These are phyloP conservation scores for Fomitopsis palustris DNA, from an alignment of 1,284 basidiomycete genomes.

Conservation along the genomic window DNA sequence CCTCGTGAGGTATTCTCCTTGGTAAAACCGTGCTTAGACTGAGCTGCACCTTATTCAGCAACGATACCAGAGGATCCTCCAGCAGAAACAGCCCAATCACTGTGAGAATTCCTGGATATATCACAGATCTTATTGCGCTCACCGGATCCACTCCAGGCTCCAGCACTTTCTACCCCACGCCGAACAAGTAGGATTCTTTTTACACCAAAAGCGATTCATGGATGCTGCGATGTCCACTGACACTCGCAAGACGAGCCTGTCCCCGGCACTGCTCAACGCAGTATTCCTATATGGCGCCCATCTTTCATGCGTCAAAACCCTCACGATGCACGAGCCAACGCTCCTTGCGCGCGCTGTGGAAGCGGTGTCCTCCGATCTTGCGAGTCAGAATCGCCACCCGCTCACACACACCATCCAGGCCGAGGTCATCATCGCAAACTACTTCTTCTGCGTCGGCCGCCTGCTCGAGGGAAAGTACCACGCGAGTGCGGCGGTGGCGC, in stretches of 20 bases:
- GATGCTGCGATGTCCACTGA: conserved; percentile 17
- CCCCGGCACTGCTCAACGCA: conserved; percentile 21
- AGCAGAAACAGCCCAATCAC: not conserved
- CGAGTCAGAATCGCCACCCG: conserved; percentile 26
- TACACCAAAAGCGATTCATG: conserved; percentile 34
- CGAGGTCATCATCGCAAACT: conserved; percentile 42
- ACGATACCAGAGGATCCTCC: not conserved
- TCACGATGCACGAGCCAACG: conserved; percentile 18
- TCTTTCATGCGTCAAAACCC: conserved; percentile 16
- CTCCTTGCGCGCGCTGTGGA: conserved; percentile 27
- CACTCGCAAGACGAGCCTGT: conserved; percentile 14
- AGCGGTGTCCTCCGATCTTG: not conserved
- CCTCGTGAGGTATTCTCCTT: not conserved
- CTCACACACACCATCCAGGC: conserved; percentile 37
- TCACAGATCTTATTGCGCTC: not conserved
- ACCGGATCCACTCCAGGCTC: conserved; percentile 19
- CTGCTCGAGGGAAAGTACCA: conserved; percentile 42
- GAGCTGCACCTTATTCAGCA: not conserved
- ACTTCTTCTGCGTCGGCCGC: conserved; percentile 37
- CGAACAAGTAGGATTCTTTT: conserved; percentile 38
- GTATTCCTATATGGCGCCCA: conserved; percentile 24
- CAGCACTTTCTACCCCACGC: conserved; percentile 33
- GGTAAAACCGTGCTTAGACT: not conserved
- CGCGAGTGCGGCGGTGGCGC: conserved; percentile 37
- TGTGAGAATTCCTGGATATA: conserved; percentile 11